phyloP scores from a whole-genome alignment of 2,329 filamentous ascomycete genomes.

The Zymoseptoria ardabiliae region DNA sequence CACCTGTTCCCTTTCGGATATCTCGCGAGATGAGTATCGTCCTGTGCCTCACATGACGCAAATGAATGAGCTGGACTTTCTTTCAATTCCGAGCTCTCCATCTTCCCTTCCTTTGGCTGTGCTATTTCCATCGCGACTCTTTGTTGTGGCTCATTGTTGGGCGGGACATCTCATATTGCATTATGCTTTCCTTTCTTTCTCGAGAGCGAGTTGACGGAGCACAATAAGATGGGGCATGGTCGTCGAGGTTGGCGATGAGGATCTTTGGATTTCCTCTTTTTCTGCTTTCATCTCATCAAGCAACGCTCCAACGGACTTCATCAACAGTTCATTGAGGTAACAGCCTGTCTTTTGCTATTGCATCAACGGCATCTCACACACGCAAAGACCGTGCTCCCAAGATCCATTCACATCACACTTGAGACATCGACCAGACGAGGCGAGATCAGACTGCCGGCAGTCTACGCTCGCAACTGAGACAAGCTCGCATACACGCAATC shows the following conservation, averaged over 20 bases:
- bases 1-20: too few relatives aligned
- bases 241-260: not conserved
- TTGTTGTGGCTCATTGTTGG: not conserved
- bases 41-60: not conserved
- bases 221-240: not conserved
- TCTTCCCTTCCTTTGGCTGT: not conserved
- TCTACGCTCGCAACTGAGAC: not conserved
- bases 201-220: not conserved
- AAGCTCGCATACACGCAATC: not conserved
- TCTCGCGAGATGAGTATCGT: too few relatives aligned
- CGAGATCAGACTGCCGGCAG: not conserved
- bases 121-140: not conserved
- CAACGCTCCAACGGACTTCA: not conserved
- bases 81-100: not conserved
- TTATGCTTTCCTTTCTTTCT: not conserved
- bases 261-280: not conserved
- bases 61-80: not conserved
- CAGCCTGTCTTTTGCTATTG: not conserved
- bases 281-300: not conserved
- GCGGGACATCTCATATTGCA: not conserved
- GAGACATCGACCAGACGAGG: not conserved
- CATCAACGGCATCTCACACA: not conserved
- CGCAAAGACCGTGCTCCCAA: not conserved
- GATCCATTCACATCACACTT: not conserved
- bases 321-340: not conserved